Conservation (phyloP, 352 stramenopile species). For the Plasmopara muralis region DNA sequence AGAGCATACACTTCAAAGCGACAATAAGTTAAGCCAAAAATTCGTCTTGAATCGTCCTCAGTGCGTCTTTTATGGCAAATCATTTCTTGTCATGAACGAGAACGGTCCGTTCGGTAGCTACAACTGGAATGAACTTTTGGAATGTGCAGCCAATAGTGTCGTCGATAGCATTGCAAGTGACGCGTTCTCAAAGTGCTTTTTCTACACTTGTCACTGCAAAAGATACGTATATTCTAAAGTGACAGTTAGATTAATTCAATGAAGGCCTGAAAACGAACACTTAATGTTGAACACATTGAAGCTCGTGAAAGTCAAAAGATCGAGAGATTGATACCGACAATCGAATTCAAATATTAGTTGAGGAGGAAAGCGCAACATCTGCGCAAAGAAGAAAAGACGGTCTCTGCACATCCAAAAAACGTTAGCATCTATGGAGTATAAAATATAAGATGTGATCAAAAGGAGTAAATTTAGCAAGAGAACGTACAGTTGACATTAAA, state of each 20-base stretch:
- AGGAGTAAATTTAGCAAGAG: not conserved
- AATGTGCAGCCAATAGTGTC: too few species aligned
- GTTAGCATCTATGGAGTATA: conserved; percentile 32
- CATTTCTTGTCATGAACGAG: too few species aligned
- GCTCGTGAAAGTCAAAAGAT: conserved; percentile 58
- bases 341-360: conserved; percentile 11
- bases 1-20: conserved; percentile 63
- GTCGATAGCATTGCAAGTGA: too few species aligned
- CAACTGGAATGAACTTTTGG: too few species aligned
- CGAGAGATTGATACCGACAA: conserved; percentile 11
- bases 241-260: conserved; percentile 38
- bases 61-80: too few species aligned
- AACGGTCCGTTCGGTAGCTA: too few species aligned
- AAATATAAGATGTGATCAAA: not conserved
- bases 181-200: conserved; percentile 47
- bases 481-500: conserved; percentile 58
- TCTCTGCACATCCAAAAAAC: conserved; percentile 68
- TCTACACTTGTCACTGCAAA: conserved; percentile 46
- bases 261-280: conserved; percentile 44
- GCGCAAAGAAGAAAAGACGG: conserved; percentile 13
- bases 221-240: conserved; percentile 57
- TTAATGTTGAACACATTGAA: conserved; percentile 76
- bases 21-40: too few species aligned
- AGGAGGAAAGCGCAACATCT: conserved; percentile 4
- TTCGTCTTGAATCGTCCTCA: too few species aligned